Conservation (phyloP, 2,329 filamentous ascomycete species). For the Atkinsonella hypoxylon region DNA sequence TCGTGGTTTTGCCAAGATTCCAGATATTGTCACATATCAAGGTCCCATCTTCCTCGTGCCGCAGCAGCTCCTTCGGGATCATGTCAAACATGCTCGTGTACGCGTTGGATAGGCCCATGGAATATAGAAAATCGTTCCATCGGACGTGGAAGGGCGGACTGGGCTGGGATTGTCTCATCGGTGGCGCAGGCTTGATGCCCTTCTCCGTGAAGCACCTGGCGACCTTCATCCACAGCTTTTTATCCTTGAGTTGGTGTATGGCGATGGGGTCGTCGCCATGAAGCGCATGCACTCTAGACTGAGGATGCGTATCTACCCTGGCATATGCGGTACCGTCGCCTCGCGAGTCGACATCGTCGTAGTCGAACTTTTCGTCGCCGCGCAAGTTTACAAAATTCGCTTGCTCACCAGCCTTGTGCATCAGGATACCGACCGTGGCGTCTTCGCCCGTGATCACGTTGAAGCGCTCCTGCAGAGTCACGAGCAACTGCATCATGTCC, state of each 20-base stretch:
- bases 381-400: conserved; percentile 18
- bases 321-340: conserved; percentile 19
- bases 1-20: conserved; percentile 13
- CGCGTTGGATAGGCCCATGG: conserved; percentile 9
- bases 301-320: conserved; percentile 13
- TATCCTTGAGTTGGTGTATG: conserved; percentile 18
- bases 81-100: conserved; percentile 12
- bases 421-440: conserved; percentile 17
- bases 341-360: conserved; percentile 15
- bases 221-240: conserved; percentile 15
- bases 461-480: conserved; percentile 14
- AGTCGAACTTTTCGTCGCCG: conserved; percentile 20
- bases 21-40: conserved; percentile 17
- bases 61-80: conserved; percentile 14
- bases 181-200: conserved; percentile 14
- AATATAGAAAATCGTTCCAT: conserved; percentile 15
- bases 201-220: conserved; percentile 17
- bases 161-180: conserved; percentile 1
- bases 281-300: conserved; percentile 15
- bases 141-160: conserved; percentile 8
- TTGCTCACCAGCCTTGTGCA: conserved; percentile 14
- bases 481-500: conserved; percentile 19
- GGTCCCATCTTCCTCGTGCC: conserved; percentile 6
- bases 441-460: conserved; percentile 19
- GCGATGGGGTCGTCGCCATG: conserved; percentile 13